Conservation (phyloP, 345 rosid species). For the Litchi chinensis region DNA sequence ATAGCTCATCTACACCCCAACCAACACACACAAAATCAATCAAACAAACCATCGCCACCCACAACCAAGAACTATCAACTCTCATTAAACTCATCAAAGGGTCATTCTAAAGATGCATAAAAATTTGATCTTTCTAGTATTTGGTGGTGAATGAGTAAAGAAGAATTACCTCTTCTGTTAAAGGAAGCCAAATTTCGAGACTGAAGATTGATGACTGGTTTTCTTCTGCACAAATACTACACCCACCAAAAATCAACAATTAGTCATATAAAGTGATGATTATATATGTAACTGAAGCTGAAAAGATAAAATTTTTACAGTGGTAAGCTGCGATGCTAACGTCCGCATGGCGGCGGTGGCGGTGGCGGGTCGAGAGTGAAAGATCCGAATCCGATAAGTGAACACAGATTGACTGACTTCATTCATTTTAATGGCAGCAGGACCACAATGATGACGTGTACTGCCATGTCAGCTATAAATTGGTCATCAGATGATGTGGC, state of each 20-base stretch:
- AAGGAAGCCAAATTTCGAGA: conserved; percentile 37
- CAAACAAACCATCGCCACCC: neutral
- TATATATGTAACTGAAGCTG: neutral
- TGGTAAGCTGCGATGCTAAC: conserved; percentile 22
- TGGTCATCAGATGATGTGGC: no score
- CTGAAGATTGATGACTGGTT: conserved; percentile 26
- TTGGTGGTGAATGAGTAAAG: neutral
- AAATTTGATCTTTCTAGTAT: neutral
- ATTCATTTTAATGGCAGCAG: neutral
- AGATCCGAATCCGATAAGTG: neutral
- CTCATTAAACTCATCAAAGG: neutral
- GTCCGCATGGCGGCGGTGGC: conserved; percentile 25
- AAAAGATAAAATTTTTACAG: conserved; percentile 14
- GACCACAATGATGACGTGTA: neutral
- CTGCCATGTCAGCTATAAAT: no score
- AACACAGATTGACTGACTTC: neutral
- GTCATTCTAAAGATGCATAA: neutral
- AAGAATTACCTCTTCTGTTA: conserved; percentile 41
- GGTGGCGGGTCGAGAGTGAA: neutral
- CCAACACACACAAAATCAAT: conserved; percentile 11
- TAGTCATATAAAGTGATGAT: neutral
- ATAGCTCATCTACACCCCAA: conserved; percentile 53
- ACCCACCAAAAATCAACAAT: neutral
- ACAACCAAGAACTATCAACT: neutral
- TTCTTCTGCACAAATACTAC: conserved; percentile 43